Base-by-base conservation (phyloP, 2,329 filamentous ascomycete species). In the Fusarium dimerum region DNA sequence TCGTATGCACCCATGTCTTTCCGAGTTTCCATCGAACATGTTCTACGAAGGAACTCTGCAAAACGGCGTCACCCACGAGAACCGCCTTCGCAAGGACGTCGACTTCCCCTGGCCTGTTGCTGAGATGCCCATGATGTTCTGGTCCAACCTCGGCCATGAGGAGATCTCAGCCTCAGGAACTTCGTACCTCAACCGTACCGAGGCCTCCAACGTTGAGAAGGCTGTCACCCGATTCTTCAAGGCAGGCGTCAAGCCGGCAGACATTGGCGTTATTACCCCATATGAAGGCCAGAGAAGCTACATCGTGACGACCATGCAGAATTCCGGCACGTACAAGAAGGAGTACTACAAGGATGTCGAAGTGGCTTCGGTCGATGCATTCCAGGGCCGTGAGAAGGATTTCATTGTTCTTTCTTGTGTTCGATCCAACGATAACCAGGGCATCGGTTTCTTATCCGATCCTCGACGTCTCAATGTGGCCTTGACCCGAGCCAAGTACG, bases 81-180 rank as follows among this genome's bases (percentile, higher is more conserved):
- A 96, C 67, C 88, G 94, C 55, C 81, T 97, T 58, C 88, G 93
- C 57, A 88, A 88, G 60, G 93, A 99, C 65, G 91, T 99, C 29
- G 94, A 99, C 72, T 99, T 99, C 71, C 94, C 94, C 12, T 99
- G 94, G 94, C 94, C 94, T 3, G 90, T 96, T 30, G 84, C 80
- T 17, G 93, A 97, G 69, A 91, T 87, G 63, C 94, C 94, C 3
- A 99, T 99, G 94, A 97, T 97, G 94, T 99, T 99, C 77, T 99
- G 94, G 94, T 96, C 92, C 26, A 99, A 99, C 70, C 78, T 97
- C 50, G 94, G 94, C 54, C 96, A 95, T 54, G 94, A 99, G 73
- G 94, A 99, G 73, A 99, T 99, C 46, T 97, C 93, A 7, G 94
- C 94, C 1, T 97, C 92, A 26, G 94, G 94, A 67, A 99, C 94